Evolutionary conservation across 2,329 filamentous ascomycete species (phyloP).

Genomic region (Thelonectria discophora): DNA sequence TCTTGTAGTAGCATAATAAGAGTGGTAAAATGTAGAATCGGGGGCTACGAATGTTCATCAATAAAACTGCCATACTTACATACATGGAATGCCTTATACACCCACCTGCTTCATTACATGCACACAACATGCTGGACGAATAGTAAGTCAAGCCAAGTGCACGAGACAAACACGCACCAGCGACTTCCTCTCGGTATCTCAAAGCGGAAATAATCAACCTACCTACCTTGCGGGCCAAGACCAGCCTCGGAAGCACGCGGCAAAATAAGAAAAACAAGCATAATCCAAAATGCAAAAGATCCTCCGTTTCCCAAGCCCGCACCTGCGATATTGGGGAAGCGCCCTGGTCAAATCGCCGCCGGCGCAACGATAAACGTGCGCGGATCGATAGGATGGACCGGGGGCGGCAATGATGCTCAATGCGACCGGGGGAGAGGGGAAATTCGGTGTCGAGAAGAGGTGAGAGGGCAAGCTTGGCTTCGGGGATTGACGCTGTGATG

Average conservation of each 20-base stretch:
- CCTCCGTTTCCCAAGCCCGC: conserved; percentile 3
- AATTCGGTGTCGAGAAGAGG: conserved; percentile 18
- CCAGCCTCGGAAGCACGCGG: no score
- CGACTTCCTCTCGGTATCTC: conserved; percentile 1
- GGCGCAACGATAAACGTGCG: conserved; percentile 41
- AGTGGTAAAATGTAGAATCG: not conserved
- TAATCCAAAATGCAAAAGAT: conserved; percentile 5
- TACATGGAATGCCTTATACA: not conserved
- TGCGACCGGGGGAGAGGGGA: conserved; percentile 1
- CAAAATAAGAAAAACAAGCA: not conserved
- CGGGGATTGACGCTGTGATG: conserved; percentile 20
- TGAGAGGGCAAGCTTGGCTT: conserved; percentile 1
- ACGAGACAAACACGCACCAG: not conserved
- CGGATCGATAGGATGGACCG: conserved; percentile 39
- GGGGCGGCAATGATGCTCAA: conserved; percentile 8
- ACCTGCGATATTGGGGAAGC: conserved; percentile 22
- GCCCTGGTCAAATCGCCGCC: conserved; percentile 26
- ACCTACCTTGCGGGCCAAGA: no score
- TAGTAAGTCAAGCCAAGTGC: conserved; percentile 5
- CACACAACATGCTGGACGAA: not conserved
- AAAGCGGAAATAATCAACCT: conserved; percentile 9
- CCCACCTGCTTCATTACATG: not conserved
- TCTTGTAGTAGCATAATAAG: not conserved
- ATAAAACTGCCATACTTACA: not conserved
- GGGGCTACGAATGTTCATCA: not conserved